These are phyloP conservation scores for Polychytrium aggregatum DNA, from an alignment of 192 early-diverging fungal species.

Conservation along the genomic window DNA sequence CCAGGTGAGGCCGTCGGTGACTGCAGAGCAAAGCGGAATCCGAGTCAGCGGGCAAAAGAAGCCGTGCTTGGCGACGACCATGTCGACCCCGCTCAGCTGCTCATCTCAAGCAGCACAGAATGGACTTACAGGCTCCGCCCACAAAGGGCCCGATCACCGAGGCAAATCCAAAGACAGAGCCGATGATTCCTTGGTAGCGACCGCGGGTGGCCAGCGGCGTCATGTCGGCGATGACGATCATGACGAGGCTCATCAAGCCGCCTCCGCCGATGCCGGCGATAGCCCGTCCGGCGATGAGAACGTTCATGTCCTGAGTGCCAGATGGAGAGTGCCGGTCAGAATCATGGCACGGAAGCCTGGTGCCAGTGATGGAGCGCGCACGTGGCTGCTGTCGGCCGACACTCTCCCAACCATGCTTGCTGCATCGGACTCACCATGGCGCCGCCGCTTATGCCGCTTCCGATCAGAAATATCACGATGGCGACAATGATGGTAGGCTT, in stretches of 20 bases:
- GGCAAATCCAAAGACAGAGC: conserved; percentile 60
- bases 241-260: conserved; percentile 61
- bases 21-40: conserved; percentile 25
- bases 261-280: conserved; percentile 72
- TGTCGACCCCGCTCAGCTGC: no score
- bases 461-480: conserved; percentile 60
- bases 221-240: conserved; percentile 76
- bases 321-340: no score
- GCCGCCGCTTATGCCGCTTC: conserved; percentile 59
- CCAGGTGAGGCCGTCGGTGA: no score
- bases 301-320: conserved; percentile 22
- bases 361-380: no score
- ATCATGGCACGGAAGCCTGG: no score
- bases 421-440: no score
- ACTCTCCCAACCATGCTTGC: no score
- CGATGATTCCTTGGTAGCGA: conserved; percentile 65
- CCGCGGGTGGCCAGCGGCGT: conserved; percentile 45
- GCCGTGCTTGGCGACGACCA: no score
- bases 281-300: conserved; percentile 57
- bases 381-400: no score
- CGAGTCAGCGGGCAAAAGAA: no score
- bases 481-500: conserved; percentile 57
- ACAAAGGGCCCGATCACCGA: conserved; percentile 65
- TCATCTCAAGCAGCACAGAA: no score
- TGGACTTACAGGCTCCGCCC: conserved; percentile 69